A percentile compares a stretch with the other conserved stretches of the same genome.
Conservation (phyloP, 2,329 filamentous ascomycete species). For the Pseudogymnoascus sp. region DNA sequence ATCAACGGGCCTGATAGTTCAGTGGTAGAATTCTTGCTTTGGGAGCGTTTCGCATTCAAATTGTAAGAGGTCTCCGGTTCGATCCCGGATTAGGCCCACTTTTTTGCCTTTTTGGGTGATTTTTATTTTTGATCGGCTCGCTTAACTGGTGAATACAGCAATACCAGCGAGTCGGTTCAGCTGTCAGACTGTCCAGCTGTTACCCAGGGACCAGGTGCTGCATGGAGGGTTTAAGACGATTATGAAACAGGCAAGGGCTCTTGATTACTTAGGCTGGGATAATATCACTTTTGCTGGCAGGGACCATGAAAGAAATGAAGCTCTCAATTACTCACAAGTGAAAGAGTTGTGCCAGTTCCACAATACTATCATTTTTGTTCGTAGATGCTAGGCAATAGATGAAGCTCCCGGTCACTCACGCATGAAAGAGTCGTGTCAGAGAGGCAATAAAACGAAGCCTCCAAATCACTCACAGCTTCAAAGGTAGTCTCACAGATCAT, state of each 20-base stretch:
- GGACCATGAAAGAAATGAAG: too few species aligned
- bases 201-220: too few species aligned
- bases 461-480: not conserved
- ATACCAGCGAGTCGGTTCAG: not conserved
- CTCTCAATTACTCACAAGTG: too few species aligned
- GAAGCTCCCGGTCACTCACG: too few species aligned
- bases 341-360: too few species aligned
- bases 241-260: not conserved
- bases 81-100: constrained; percentile 5
- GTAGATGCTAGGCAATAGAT: too few species aligned
- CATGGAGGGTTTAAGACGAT: not conserved
- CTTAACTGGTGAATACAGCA: not conserved
- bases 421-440: not conserved
- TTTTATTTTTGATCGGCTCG: not conserved
- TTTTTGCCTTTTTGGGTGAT: not conserved
- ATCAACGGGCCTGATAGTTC: not conserved
- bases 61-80: constrained; percentile 7
- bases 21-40: constrained; percentile 8
- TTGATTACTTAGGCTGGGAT: too few species aligned
- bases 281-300: too few species aligned
- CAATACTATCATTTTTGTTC: too few species aligned
- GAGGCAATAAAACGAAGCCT: not conserved
- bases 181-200: not conserved
- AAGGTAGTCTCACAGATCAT: not conserved
- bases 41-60: not conserved